A percentile compares a stretch with the other conserved stretches of the same genome.
Conservation (phyloP, 306 rosid species). For the Alnus rubra region DNA sequence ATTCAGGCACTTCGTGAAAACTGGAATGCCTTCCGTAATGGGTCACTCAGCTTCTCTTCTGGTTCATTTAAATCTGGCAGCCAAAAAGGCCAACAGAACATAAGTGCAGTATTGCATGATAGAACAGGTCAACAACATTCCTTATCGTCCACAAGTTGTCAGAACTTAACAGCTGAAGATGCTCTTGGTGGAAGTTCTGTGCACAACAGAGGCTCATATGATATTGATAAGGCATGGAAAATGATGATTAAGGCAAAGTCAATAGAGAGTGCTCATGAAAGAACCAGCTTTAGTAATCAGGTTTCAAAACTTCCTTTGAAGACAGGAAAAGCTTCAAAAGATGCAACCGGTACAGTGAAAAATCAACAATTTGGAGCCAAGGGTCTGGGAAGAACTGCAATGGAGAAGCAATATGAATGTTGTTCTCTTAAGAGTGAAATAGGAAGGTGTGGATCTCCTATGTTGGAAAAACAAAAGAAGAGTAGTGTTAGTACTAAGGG, state of each 20-base stretch:
- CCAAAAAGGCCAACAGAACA: slow-evolving; percentile 26
- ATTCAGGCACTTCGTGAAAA: slow-evolving; percentile 56
- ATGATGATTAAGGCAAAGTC: slow-evolving; percentile 68
- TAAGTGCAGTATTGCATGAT: slow-evolving; percentile 19
- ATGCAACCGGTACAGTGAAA: slow-evolving; percentile 24
- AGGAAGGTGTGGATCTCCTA: slow-evolving; percentile 12
- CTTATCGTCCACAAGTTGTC: slow-evolving; percentile 39
- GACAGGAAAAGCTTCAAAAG: slow-evolving; percentile 34
- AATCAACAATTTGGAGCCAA: slow-evolving; percentile 25
- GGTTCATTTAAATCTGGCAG: slow-evolving; percentile 39
- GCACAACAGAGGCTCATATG: slow-evolving; percentile 25
- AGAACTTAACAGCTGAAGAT: slow-evolving; percentile 32
- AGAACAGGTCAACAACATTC: slow-evolving; percentile 33
- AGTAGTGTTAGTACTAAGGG: slow-evolving; percentile 32
- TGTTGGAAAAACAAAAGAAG: slow-evolving; percentile 32
- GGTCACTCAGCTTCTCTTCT: slow-evolving; percentile 53
- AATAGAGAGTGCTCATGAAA: slow-evolving; percentile 20
- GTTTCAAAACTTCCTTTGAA: slow-evolving; percentile 31
- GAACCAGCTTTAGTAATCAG: slow-evolving; percentile 30
- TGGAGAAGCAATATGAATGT: slow-evolving; percentile 28
- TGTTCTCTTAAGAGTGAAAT: slow-evolving; percentile 20
- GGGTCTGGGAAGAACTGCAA: slow-evolving; percentile 16
- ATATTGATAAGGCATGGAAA: slow-evolving; percentile 74
- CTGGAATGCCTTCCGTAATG: slow-evolving; percentile 69
- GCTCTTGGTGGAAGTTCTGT: slow-evolving; percentile 8